Percentiles rank a stretch among this genome's conserved stretches.
These are phyloP conservation scores for Trypanosoma platydactyli DNA, from an alignment of 208 protist species.

Conservation along the genomic window DNA sequence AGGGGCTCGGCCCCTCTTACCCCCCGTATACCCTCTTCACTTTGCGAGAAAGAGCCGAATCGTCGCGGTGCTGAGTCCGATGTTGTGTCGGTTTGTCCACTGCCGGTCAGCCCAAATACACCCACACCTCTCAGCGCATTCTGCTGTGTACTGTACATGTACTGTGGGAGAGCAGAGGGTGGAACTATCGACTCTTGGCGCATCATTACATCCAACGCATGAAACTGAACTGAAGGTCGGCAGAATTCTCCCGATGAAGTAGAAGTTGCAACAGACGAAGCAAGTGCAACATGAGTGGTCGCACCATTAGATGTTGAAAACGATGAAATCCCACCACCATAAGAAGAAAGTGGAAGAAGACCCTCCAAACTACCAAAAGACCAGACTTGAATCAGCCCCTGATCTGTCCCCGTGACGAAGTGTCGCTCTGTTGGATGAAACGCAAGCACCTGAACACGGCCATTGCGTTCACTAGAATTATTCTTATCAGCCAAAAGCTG, in stretches of 20 bases:
- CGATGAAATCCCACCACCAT: no score
- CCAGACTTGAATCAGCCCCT: constrained; percentile 66
- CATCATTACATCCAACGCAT: constrained; percentile 6
- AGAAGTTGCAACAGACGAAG: background rate
- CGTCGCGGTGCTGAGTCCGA: constrained; percentile 15
- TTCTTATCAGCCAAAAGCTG: constrained; percentile 25
- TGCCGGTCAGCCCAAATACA: background rate
- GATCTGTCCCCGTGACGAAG: constrained; percentile 52
- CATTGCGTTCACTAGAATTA: constrained; percentile 9
- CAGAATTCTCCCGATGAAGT: background rate
- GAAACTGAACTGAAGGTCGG: constrained; percentile 7
- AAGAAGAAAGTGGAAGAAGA: background rate
- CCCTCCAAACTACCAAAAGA: constrained; percentile 29
- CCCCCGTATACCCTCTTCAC: constrained; percentile 19
- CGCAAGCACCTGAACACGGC: constrained; percentile 31
- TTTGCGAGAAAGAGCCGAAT: constrained; percentile 29
- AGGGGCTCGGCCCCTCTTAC: constrained; percentile 22
- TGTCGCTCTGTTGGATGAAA: constrained; percentile 66
- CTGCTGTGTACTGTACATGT: constrained; percentile 23
- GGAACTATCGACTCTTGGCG: constrained; percentile 5
- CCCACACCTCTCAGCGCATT: constrained; percentile 4
- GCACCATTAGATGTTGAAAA: background rate
- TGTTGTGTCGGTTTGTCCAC: background rate
- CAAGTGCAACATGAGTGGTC: background rate
- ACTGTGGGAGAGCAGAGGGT: constrained; percentile 1